Evolutionary conservation across 345 rosid genomes (phyloP).

Genomic region (Brassica carinata): DNA sequence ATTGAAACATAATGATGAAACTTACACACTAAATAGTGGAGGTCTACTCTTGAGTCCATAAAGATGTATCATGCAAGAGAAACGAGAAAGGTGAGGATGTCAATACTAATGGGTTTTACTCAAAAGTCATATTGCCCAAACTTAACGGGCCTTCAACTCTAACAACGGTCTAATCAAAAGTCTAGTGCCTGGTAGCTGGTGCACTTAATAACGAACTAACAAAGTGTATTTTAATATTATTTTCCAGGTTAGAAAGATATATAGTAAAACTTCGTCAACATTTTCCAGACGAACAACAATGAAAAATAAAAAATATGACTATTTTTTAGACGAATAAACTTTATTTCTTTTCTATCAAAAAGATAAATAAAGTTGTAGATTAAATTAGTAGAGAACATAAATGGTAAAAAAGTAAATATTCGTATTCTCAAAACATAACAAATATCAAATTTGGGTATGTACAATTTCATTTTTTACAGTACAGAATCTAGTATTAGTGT

Average conservation of each 20-base stretch:
- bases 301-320: not conserved
- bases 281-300: not conserved
- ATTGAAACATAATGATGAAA: not conserved
- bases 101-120: conserved; percentile 23
- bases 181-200: too few relatives aligned
- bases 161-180: not conserved
- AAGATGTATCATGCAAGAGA: not conserved
- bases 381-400: not conserved
- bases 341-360: too few relatives aligned
- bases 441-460: not conserved
- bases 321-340: too few relatives aligned
- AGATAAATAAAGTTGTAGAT: not conserved
- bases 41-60: not conserved
- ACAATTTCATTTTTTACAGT: not conserved
- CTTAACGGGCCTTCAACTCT: conserved; percentile 6
- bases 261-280: not conserved
- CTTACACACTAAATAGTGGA: not conserved
- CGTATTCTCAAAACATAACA: not conserved
- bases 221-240: not conserved
- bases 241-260: not conserved
- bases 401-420: not conserved
- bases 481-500: not conserved
- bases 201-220: not conserved
- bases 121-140: not conserved
- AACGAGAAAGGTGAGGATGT: not conserved